phyloP scores from a whole-genome alignment of 1,284 basidiomycete species.

The Veloporphyrellus conicus region DNA sequence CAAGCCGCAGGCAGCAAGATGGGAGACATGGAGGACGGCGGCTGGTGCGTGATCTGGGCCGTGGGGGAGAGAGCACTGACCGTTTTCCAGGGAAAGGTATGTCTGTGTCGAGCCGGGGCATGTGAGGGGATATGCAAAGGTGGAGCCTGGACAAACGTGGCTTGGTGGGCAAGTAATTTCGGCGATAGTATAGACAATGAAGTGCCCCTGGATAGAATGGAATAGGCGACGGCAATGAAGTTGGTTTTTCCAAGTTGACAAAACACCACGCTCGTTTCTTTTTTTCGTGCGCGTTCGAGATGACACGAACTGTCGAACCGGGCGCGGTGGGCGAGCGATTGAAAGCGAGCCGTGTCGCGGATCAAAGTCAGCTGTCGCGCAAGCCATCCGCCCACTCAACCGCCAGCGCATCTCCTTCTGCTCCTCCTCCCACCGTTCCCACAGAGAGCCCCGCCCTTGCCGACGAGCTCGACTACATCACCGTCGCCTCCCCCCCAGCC shows the following conservation, averaged over 20 bases:
- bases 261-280: background rate
- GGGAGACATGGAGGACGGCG: constrained; percentile 79
- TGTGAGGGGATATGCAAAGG: constrained; percentile 60
- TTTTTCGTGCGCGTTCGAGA: too few species aligned
- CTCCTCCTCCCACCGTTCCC: constrained; percentile 22
- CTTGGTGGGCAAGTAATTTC: constrained; percentile 67
- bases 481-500: constrained; percentile 38
- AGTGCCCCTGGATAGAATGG: too few species aligned
- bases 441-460: constrained; percentile 41
- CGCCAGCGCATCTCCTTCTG: constrained; percentile 6
- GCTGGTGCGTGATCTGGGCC: constrained; percentile 57
- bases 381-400: too few species aligned
- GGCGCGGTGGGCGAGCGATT: too few species aligned
- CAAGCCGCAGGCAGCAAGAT: constrained; percentile 65
- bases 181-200: constrained; percentile 14
- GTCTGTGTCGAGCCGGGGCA: constrained; percentile 85
- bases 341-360: background rate
- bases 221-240: background rate
- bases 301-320: too few species aligned
- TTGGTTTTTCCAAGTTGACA: background rate
- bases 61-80: too few species aligned
- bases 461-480: constrained; percentile 71
- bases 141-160: constrained; percentile 67
- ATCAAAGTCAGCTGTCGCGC: constrained; percentile 7
- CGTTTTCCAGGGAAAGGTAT: constrained; percentile 60